Conservation (phyloP, 1,139 yeast genomes). For the Candida sp. region DNA sequence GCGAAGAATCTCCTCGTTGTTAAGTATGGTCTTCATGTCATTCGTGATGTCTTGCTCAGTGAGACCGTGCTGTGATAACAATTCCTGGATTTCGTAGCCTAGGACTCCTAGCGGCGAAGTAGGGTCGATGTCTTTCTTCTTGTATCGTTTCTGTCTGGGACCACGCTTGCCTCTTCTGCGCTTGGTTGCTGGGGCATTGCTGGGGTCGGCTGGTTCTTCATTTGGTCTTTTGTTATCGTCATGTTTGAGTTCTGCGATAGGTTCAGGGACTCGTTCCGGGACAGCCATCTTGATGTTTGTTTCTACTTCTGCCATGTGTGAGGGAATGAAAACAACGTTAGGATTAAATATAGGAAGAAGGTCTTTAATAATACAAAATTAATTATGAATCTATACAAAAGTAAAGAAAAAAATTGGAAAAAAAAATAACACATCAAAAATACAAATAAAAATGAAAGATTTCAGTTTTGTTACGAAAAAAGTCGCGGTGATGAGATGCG, state of each 20-base stretch:
- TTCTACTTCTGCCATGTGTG: constrained; percentile 1
- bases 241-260: neutral
- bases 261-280: neutral
- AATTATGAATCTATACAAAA: constrained; percentile 1
- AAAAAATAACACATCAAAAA: neutral
- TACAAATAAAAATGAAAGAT: neutral
- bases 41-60: constrained; percentile 54
- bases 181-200: constrained; percentile 2
- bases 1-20: constrained; percentile 52
- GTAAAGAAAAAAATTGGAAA: neutral
- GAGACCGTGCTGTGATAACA: constrained; percentile 50
- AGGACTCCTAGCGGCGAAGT: constrained; percentile 86
- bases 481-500: constrained; percentile 1
- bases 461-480: neutral
- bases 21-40: constrained; percentile 68
- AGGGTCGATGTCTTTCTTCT: constrained; percentile 67
- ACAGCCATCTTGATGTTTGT: neutral
- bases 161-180: constrained; percentile 17
- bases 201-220: neutral
- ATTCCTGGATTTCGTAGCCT: constrained; percentile 69
- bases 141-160: constrained; percentile 40
- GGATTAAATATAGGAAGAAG: neutral
- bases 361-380: constrained; percentile 4
- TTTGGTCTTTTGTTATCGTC: constrained; percentile 6
- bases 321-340: neutral